These are phyloP conservation scores for Rhizomucor miehei DNA, from an alignment of 371 early-diverging fungal species.

Conservation along the genomic window DNA sequence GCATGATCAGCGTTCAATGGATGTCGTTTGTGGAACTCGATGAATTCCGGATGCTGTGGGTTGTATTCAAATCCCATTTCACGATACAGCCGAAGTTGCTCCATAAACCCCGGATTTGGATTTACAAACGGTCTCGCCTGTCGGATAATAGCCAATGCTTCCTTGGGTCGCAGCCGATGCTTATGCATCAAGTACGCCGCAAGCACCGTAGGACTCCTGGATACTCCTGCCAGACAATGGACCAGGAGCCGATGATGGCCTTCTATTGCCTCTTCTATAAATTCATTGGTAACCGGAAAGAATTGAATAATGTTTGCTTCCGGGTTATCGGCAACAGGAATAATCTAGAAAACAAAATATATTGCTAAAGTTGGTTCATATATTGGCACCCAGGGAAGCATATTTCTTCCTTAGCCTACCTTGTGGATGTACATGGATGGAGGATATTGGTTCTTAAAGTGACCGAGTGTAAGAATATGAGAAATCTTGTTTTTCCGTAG, in stretches of 20 bases:
- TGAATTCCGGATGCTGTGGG: conserved; percentile 51
- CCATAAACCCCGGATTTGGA: conserved; percentile 76
- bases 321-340: conserved; percentile 61
- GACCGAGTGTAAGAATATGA: conserved; percentile 53
- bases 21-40: conserved; percentile 54
- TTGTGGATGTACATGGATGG: conserved; percentile 50
- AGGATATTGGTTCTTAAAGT: conserved; percentile 34
- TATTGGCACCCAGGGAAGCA: not conserved
- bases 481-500: conserved; percentile 54
- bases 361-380: not conserved
- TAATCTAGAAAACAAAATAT: conserved; percentile 27
- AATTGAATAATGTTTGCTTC: conserved; percentile 68
- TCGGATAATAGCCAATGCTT: conserved; percentile 56
- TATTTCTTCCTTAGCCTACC: no score
- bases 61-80: conserved; percentile 61
- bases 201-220: conserved; percentile 39
- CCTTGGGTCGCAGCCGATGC: conserved; percentile 35
- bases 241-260: conserved; percentile 58
- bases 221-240: conserved; percentile 49
- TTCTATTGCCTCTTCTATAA: conserved; percentile 51
- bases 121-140: conserved; percentile 51
- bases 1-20: conserved; percentile 35
- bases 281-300: conserved; percentile 62
- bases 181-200: conserved; percentile 73
- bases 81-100: conserved; percentile 65